Evolutionary conservation across 805 yeast genomes (phyloP).

Genomic region (Phaffomyces thermotolerans): DNA sequence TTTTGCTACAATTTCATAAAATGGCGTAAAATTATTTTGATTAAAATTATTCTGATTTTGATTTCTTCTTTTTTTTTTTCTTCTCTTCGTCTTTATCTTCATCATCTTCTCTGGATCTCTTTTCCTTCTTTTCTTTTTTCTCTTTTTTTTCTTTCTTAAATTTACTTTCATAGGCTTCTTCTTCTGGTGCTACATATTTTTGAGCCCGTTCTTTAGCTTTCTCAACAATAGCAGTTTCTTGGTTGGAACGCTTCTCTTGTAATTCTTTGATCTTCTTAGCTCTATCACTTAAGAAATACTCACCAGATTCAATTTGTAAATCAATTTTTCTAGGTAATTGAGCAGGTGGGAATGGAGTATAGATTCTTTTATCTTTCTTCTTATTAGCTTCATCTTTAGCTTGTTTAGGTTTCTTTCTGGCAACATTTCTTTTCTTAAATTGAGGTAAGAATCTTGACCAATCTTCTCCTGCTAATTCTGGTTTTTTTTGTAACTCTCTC

Average conservation of each 20-base stretch:
- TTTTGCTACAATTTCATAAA: no score
- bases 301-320: conserved; percentile 96
- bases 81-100: conserved; percentile 25
- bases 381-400: conserved; percentile 42
- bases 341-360: conserved; percentile 99
- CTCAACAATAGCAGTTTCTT: conserved; percentile 58
- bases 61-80: conserved; percentile 10
- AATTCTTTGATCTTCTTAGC: conserved; percentile 69
- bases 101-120: conserved; percentile 20
- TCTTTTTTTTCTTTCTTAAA: conserved; percentile 22
- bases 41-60: no score
- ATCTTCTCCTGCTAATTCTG: conserved; percentile 91
- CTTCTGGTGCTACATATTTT: conserved; percentile 84
- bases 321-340: conserved; percentile 96
- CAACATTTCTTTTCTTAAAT: conserved; percentile 93
- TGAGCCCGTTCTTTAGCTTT: conserved; percentile 65
- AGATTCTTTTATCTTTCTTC: conserved; percentile 53
- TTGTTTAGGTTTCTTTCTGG: conserved; percentile 80
- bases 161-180: conserved; percentile 44
- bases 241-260: conserved; percentile 73
- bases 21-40: no score
- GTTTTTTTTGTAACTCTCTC: conserved; percentile 89
- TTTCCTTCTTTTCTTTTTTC: conserved; percentile 23
- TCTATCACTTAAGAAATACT: conserved; percentile 83
- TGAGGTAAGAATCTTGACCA: conserved; percentile 96